Base-by-base conservation (phyloP, 2,329 filamentous ascomycete species). In the Phaeosphaeria sp. region DNA sequence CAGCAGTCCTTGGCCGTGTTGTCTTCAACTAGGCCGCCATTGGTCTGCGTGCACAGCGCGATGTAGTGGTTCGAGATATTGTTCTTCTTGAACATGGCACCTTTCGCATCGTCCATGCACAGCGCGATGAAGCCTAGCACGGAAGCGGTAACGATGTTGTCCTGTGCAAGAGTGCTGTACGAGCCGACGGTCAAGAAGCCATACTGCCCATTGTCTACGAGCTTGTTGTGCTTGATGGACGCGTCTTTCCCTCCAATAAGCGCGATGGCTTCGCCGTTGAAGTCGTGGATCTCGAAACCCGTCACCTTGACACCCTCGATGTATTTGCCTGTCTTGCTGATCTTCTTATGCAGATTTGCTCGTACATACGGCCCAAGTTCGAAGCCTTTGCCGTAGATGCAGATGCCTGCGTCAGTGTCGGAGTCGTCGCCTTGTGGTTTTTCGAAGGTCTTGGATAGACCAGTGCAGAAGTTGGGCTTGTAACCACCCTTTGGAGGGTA, bases 21-120 rank as follows among this genome's bases (percentile, higher is more conserved):
- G 6, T 53, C 18, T 21, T 56, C 53, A 17, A 60, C 56, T 27
- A 49, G 13, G 0, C 54, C 62, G 7, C 51, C 56, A 15, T 23
- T 17, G 1, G 56, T 64, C 48, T 62, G 59, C 2, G 56, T 60
- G 20, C 59, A 60, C 1, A 60, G 52, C 13, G 56, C 59, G 20
- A 64, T 64, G 43, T 41, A 55, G 53, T 62, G 62, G 13, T 54
- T 52, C 5, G 59, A 62, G 41, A 62, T 52, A 15, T 58, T 21
- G 23, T 64, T 64, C 21, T 55, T 25, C 1, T 46, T 55, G 56
- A 60, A 58, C 6, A 50, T 30, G 0, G 62, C 56, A 2, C 49
- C 36, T 30, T 47, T 51, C n/a, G 51, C n/a, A 23, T 65, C 62
- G 22, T 65, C 62, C 62, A 65, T 65, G 43, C 57, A 60, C 55